phyloP scores from a whole-genome alignment of 106 monocot genomes.

The Narthecium ossifragum region DNA sequence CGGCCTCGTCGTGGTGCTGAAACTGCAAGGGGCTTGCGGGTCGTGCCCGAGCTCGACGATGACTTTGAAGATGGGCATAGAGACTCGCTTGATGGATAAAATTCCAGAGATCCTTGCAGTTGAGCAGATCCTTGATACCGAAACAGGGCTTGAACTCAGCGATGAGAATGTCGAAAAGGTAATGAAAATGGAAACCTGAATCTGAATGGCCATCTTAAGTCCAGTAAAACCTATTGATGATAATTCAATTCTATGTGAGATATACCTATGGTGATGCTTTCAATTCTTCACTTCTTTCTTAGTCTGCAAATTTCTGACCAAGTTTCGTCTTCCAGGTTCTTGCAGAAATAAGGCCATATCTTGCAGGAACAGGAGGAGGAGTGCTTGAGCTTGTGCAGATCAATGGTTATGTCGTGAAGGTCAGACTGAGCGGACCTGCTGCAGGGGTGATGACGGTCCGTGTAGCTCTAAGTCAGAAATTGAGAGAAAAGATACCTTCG shows the following conservation, averaged over 20 bases:
- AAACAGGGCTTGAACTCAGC: conserved; percentile 87
- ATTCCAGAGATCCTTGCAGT: conserved; percentile 81
- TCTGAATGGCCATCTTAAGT: too few species aligned
- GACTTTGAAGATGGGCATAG: conserved; percentile 94
- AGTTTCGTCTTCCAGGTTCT: conserved; percentile 47
- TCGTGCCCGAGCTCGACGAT: conserved; percentile 95
- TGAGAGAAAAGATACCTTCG: conserved; percentile 84
- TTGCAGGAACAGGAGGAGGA: conserved; percentile 81
- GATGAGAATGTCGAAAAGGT: conserved; percentile 97
- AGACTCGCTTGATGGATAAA: conserved; percentile 86
- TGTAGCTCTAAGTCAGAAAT: conserved; percentile 82
- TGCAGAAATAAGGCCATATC: conserved; percentile 88
- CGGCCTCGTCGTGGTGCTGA: conserved; percentile 87
- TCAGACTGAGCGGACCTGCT: conserved; percentile 73
- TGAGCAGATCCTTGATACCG: conserved; percentile 81
- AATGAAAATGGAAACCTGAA: neutral
- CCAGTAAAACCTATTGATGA: too few species aligned
- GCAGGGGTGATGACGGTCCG: conserved; percentile 88
- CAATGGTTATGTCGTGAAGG: conserved; percentile 49
- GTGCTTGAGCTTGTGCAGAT: conserved; percentile 68
- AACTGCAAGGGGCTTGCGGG: conserved; percentile 91
- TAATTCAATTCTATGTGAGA: too few species aligned
- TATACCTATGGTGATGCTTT: too few species aligned
- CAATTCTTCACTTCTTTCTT: too few species aligned
- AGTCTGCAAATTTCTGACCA: too few species aligned